Evolutionary conservation across 1,139 yeast genomes (phyloP), one percentile per base, ranked within the genome.

Genomic region (Pichia sp.): DNA sequence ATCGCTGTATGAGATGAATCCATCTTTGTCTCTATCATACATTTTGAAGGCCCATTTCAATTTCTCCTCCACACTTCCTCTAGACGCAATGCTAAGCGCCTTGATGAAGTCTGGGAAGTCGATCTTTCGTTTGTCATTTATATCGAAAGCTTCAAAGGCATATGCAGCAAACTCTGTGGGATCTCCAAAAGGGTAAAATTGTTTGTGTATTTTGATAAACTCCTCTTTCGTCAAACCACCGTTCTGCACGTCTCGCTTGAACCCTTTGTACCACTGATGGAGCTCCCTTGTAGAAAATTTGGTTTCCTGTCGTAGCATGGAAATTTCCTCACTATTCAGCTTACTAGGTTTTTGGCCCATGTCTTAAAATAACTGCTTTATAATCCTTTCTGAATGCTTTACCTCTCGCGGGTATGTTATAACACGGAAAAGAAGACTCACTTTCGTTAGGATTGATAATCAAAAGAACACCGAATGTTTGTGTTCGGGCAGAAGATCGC

Each of bases 291-390:
- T 82, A 66, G 93, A 96, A 66, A 95, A 95, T 66, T 89, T 86
- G 0, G 99, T 95, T 31, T 90, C 86, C 65, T 82, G 85, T 67
- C 87, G 87, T 59, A 95, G 80, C 55, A 85, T 83, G 53, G 85
- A 80, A 51, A 95, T 78, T 64, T 95, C 98, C 62, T 95, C 99
- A 63, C 85, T 89, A 25, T 96, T 87, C 52, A 95, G 73, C 66
- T 91, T 95, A 22, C 97, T 89, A 18, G 95, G 95, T 26, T 96
- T 87, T 63, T 91, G 91, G 12, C 99, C 99, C 99, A 95, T 93
- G 36, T 28, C 41, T 30, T 40, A n/a, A 26, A 22, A 4, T 28
- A 10, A 23, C 16, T 4, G 16, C 13, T 25, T 6, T 25, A 25
- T 25, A 25, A 25, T 6, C 28, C n/a, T n/a, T n/a, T n/a, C n/a